These are phyloP conservation scores for Tetraselmis striata DNA, from an alignment of 139 green algal species.

Conservation along the genomic window DNA sequence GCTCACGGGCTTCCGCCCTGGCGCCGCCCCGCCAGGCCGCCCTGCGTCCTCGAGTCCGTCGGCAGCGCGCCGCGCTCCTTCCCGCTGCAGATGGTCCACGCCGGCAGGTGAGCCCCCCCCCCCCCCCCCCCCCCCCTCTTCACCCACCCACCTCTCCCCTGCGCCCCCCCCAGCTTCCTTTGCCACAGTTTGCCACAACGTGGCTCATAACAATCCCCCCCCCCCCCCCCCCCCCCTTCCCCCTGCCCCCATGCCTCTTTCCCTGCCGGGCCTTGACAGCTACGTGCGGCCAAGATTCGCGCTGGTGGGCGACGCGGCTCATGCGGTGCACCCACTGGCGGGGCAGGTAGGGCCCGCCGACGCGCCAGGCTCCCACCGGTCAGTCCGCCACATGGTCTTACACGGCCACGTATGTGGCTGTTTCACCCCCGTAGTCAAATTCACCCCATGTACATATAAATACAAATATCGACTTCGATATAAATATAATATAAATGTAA, in stretches of 20 bases:
- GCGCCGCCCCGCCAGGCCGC: no score
- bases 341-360: conserved; percentile 41
- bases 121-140: no score
- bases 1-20: no score
- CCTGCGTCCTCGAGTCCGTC: conserved; percentile 38
- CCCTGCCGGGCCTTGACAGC: conserved; percentile 20
- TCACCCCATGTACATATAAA: no score
- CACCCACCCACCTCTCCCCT: no score
- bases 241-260: not conserved
- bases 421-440: no score
- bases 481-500: no score
- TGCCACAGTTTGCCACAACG: not conserved
- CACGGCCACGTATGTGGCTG: no score
- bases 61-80: conserved; percentile 46
- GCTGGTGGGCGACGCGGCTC: conserved; percentile 75
- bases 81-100: conserved; percentile 49
- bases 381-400: no score
- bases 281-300: conserved; percentile 64
- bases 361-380: no score
- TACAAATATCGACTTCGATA: no score
- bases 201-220: not conserved
- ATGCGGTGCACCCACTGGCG: conserved; percentile 69
- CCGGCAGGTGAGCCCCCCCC: conserved; percentile 39
- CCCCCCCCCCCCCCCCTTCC: not conserved
- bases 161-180: no score